Conservation (phyloP, 257 asterid genomes). For the Ligustrum vulgare region DNA sequence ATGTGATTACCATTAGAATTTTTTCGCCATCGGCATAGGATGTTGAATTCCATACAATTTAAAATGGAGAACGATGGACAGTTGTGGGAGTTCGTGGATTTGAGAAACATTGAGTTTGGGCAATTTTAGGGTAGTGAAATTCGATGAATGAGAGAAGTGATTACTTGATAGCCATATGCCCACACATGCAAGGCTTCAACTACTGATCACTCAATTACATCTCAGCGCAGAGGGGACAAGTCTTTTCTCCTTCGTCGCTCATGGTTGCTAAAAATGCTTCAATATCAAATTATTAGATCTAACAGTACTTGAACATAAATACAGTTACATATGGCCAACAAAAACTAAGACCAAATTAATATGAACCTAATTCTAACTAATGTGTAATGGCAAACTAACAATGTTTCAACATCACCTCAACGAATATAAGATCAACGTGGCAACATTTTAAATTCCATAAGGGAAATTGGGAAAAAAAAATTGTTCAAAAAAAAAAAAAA, state of each 20-base stretch:
- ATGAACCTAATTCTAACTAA: neutral
- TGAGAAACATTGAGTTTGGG: neutral
- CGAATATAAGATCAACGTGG: slow-evolving; percentile 23
- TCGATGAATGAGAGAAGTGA: neutral
- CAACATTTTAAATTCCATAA: neutral
- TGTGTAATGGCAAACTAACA: neutral
- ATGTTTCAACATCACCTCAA: neutral
- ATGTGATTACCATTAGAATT: neutral
- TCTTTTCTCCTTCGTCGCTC: slow-evolving; percentile 90
- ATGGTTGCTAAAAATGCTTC: slow-evolving; percentile 45
- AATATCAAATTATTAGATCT: slow-evolving; percentile 12
- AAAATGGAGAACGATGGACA: no score
- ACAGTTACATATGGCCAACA: neutral
- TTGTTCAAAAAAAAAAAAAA: no score
- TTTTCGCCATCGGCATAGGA: neutral
- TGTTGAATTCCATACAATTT: neutral
- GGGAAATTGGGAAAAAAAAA: no score
- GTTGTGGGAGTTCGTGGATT: neutral
- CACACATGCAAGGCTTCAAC: slow-evolving; percentile 98
- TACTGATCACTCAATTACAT: slow-evolving; percentile 99
- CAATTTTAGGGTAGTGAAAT: slow-evolving; percentile 6
- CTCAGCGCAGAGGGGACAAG: slow-evolving; percentile 98
- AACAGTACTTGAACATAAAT: neutral
- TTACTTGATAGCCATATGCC: slow-evolving; percentile 93
- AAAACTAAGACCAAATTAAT: neutral